Evolutionary conservation across 305 asterid genomes (phyloP), one percentile per base, ranked within the genome.

Genomic region (Fraxinus nigra): DNA sequence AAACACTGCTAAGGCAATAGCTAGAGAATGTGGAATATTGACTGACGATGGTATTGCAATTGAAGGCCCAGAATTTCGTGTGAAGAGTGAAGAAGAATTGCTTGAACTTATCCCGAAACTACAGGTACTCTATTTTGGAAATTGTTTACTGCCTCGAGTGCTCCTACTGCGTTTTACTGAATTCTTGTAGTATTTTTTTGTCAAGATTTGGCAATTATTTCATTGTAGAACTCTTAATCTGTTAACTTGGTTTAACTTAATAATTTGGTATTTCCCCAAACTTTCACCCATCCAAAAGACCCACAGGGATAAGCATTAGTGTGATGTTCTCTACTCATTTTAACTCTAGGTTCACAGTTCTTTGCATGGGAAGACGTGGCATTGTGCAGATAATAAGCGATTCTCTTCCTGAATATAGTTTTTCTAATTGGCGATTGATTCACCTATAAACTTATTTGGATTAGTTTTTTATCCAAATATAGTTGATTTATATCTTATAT

Each of bases 1-100:
- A 77, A 92, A 90, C 86, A 94, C 98, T 8, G 98, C 98, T 13
- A 95, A 93, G 89, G 99, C 99, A 24, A 94, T 95, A 82, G 99
- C 99, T 81, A 94, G 94, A 88, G 99, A 95, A 83, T 95, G 99
- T 85, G 99, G 99, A 74, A 95, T 95, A 84, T 81, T 95, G 79
- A 93, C 98, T 75, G 93, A 91, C 79, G 91, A 89, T 85, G 99
- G 99, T 28, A 83, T 95, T 83, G 98, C 97, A 24, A 94, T 95
- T 35, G 99, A 95, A 90, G 99, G 99, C 75, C 97, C 98, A 2
- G 97, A 92, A 13, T 95, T 95, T 86, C 92, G 97, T 77, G 69
- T 13, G 84, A 94, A 92, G 90, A 90, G 77, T 59, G 96, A 89
- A 54, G 95, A 88, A 78, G 98, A 95, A 83, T 85, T 94, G 93